Percentiles rank a stretch among this genome's conserved stretches.
phyloP scores from a whole-genome alignment of 2,329 filamentous ascomycete species.

The Diaporthe destruens region DNA sequence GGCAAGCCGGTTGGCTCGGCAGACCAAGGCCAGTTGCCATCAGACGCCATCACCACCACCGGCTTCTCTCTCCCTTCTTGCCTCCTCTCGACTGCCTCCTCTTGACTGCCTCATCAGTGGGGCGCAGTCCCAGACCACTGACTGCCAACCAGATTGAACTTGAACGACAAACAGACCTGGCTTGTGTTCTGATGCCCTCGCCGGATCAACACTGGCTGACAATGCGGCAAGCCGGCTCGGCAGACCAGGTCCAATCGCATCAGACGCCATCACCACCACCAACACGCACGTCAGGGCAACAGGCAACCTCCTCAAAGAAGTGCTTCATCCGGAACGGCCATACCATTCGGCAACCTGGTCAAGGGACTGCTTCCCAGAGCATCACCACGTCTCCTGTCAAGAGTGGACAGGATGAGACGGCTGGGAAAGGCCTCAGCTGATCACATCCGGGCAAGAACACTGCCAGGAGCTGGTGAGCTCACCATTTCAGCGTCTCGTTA shows the following conservation, averaged over 20 bases:
- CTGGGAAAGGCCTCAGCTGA: not conserved
- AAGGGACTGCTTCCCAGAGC: no score
- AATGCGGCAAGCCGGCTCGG: not conserved
- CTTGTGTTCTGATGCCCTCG: not conserved
- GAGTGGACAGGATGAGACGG: no score
- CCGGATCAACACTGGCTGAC: no score
- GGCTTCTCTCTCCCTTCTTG: no score
- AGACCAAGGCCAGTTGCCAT: no score
- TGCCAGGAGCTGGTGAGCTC: rapidly evolving
- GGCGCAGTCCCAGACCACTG: no score
- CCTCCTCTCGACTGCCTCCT: no score
- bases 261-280: not conserved
- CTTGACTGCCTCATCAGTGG: no score
- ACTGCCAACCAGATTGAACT: not conserved
- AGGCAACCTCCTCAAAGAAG: not conserved
- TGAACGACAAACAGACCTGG: not conserved
- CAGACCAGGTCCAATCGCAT: not conserved
- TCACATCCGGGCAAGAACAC: not conserved
- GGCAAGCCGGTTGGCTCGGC: no score
- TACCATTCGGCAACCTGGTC: not conserved
- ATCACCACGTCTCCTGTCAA: not conserved
- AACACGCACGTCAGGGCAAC: not conserved
- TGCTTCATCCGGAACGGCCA: no score
- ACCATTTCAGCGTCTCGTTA: no score
- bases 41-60: no score